Percentiles rank a stretch among this genome's conserved stretches.
Evolutionary conservation across 1,284 basidiomycete genomes (phyloP).

Genomic region (Schizophyllum amplum): DNA sequence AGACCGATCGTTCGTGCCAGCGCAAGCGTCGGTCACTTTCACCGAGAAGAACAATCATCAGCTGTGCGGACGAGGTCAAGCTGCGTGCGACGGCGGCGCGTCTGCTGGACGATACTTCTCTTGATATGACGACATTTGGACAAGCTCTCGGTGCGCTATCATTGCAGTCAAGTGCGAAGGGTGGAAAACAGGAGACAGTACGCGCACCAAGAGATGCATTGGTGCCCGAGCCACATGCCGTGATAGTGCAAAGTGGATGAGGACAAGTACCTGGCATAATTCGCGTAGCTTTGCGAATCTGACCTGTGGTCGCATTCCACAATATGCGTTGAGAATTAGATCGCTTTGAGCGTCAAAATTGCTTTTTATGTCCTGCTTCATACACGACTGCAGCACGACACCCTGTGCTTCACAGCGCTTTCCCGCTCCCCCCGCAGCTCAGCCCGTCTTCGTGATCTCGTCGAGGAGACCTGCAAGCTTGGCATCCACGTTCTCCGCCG

Average conservation of each 20-base stretch:
- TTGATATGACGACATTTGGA: slow-evolving; percentile 31
- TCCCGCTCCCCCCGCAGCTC: no score
- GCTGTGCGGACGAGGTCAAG: slow-evolving; percentile 10
- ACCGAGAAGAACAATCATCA: not conserved
- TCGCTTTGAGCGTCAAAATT: not conserved
- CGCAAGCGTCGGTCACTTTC: slow-evolving; percentile 5
- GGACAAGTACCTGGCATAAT: not conserved
- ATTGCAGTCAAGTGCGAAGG: slow-evolving; percentile 3
- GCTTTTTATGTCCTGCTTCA: no score
- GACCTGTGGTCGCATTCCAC: not conserved
- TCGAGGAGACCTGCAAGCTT: no score
- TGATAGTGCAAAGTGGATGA: not conserved
- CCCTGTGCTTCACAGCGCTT: no score
- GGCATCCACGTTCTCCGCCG: no score
- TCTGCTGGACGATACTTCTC: slow-evolving; percentile 24
- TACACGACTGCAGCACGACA: no score
- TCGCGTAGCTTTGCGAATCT: not conserved
- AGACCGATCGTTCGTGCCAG: slow-evolving; percentile 11
- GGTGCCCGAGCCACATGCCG: not conserved
- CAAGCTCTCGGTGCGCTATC: slow-evolving; percentile 31
- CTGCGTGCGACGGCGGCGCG: slow-evolving; percentile 20
- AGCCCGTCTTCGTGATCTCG: no score
- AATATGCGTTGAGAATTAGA: not conserved
- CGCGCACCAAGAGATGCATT: no score
- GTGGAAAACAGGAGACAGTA: not conserved